Conservation (phyloP, 768 basidiomycete species). For the Amanita pallidorosea region DNA sequence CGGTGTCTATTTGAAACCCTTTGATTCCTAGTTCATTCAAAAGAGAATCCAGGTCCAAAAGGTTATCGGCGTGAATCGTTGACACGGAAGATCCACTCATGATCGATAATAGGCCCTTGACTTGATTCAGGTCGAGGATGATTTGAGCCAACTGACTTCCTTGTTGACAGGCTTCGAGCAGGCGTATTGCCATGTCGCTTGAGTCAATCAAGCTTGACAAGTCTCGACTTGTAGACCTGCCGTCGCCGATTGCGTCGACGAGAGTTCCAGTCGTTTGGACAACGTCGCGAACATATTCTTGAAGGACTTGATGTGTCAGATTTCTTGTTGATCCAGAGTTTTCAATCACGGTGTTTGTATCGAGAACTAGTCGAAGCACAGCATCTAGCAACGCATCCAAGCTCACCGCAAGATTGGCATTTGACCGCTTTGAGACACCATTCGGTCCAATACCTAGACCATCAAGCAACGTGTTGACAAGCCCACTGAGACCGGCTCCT, state of each 20-base stretch:
- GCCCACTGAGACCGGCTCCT: conserved; percentile 8
- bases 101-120: background rate
- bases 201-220: background rate
- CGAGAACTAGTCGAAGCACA: conserved; percentile 5
- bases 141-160: background rate
- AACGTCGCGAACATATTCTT: conserved; percentile 7
- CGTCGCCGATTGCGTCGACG: conserved; percentile 7
- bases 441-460: conserved; percentile 14
- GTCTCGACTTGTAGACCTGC: conserved; percentile 5
- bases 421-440: conserved; percentile 1
- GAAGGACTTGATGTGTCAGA: background rate
- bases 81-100: background rate
- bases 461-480: conserved; percentile 13
- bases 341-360: conserved; percentile 1
- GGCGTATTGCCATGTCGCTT: background rate
- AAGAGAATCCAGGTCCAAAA: background rate
- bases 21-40: conserved; percentile 1
- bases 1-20: background rate
- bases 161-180: background rate
- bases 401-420: background rate
- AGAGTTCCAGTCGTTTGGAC: conserved; percentile 8
- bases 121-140: conserved; percentile 1
- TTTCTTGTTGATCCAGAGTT: background rate
- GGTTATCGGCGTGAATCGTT: background rate
- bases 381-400: conserved; percentile 6